Percentiles rank a stretch among this genome's conserved stretches.
These are phyloP conservation scores for Tephrocybe rancida DNA, from an alignment of 768 basidiomycete genomes.

Conservation along the genomic window DNA sequence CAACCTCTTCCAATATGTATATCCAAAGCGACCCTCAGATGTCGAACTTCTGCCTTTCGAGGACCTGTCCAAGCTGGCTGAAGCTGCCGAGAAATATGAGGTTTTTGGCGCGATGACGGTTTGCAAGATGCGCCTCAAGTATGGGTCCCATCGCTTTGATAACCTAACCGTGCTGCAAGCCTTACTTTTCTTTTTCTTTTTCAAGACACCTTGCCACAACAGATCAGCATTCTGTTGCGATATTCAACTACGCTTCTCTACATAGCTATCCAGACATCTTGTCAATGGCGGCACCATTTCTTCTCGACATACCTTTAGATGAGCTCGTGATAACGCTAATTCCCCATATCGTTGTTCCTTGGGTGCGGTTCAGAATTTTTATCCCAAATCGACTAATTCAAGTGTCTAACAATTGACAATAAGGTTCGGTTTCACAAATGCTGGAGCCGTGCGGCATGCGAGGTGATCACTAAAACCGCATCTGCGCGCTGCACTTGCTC, in stretches of 20 bases:
- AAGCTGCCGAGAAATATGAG: slow-evolving; percentile 35
- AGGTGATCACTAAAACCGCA: too few species aligned
- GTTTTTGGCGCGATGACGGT: slow-evolving; percentile 20
- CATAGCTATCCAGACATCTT: slow-evolving; percentile 11
- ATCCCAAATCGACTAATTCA: too few species aligned
- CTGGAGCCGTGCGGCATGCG: not conserved
- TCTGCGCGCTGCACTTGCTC: too few species aligned
- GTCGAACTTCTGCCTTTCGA: slow-evolving; percentile 19
- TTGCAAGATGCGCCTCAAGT: slow-evolving; percentile 26
- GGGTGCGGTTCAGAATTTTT: too few species aligned
- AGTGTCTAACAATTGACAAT: too few species aligned
- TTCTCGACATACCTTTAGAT: slow-evolving; percentile 1
- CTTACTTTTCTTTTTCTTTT: not conserved
- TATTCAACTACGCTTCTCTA: slow-evolving; percentile 13
- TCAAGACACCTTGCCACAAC: slow-evolving; percentile 6
- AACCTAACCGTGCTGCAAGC: too few species aligned
- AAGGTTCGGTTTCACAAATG: not conserved
- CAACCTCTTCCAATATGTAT: slow-evolving; percentile 28
- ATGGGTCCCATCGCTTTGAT: slow-evolving; percentile 17
- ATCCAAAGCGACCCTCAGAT: slow-evolving; percentile 25
- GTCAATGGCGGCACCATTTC: not conserved
- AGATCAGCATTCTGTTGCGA: slow-evolving; percentile 9
- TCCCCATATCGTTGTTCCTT: not conserved
- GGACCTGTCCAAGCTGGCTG: slow-evolving; percentile 22
- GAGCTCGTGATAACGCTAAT: not conserved